Conservation (phyloP, 2,329 filamentous ascomycete genomes). For the Metarhizium brunneum region DNA sequence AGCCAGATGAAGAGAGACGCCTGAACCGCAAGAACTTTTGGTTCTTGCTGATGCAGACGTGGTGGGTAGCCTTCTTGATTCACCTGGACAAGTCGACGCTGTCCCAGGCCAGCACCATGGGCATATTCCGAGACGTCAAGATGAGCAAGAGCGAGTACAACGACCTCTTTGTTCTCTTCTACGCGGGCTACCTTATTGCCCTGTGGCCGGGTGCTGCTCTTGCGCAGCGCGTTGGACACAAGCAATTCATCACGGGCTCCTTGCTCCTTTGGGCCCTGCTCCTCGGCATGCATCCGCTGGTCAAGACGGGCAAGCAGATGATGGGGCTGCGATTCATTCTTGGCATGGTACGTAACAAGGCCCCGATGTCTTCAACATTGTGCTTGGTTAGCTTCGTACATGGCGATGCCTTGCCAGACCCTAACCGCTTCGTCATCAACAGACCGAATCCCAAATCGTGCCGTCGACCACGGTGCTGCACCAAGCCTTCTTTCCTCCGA, state of each 20-base stretch:
- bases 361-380: no score
- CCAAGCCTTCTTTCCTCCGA: conserved; percentile 18
- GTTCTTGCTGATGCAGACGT: conserved; percentile 14
- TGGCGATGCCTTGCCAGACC: background rate
- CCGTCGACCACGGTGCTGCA: conserved; percentile 19
- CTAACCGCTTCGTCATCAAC: background rate
- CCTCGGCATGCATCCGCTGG: conserved; percentile 14
- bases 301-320: conserved; percentile 13
- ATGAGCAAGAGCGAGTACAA: conserved; percentile 15
- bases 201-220: conserved; percentile 14
- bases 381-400: no score
- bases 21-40: conserved; percentile 15
- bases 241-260: conserved; percentile 13
- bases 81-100: conserved; percentile 17
- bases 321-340: conserved; percentile 14
- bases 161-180: conserved; percentile 14
- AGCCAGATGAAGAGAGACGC: conserved; percentile 2
- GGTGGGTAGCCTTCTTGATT: conserved; percentile 16
- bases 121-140: conserved; percentile 15
- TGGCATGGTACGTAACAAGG: conserved; percentile 11
- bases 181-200: conserved; percentile 14
- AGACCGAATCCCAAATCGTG: conserved; percentile 19
- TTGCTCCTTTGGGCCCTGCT: conserved; percentile 14
- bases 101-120: conserved; percentile 14
- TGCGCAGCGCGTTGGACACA: conserved; percentile 14